These are phyloP conservation scores for Acacia crassicarpa DNA, from an alignment of 306 rosid genomes.

Conservation along the genomic window DNA sequence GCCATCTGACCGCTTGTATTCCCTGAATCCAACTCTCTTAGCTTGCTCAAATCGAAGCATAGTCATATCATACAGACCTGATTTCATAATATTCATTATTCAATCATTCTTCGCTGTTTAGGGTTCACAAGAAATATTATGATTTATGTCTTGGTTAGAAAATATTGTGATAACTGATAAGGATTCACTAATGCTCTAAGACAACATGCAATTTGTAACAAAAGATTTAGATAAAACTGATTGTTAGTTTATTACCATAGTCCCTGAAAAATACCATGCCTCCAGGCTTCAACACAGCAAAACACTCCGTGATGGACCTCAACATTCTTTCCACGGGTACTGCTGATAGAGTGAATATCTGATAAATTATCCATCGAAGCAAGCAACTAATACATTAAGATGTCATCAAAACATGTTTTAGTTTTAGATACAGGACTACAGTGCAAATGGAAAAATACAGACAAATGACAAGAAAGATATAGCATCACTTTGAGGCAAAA, in stretches of 20 bases:
- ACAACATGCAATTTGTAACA: background rate
- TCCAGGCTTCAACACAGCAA: slow-evolving; percentile 78
- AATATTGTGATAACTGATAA: background rate
- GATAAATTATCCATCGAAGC: slow-evolving; percentile 33
- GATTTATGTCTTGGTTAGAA: background rate
- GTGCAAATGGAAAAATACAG: slow-evolving; percentile 4
- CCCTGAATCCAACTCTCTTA: slow-evolving; percentile 19
- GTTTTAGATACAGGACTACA: background rate
- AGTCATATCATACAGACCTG: slow-evolving; percentile 97
- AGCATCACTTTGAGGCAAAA: slow-evolving; percentile 21
- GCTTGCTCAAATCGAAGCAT: slow-evolving; percentile 45
- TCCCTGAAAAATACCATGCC: slow-evolving; percentile 89
- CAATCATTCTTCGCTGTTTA: slow-evolving; percentile 26
- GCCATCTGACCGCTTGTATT: slow-evolving; percentile 38
- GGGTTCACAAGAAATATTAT: slow-evolving; percentile 13
- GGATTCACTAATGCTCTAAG: slow-evolving; percentile 3
- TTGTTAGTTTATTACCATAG: slow-evolving; percentile 60
- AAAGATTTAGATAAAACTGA: slow-evolving; percentile 2
- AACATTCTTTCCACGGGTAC: slow-evolving; percentile 72
- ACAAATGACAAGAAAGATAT: slow-evolving; percentile 23
- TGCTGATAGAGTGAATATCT: slow-evolving; percentile 94
- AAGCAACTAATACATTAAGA: slow-evolving; percentile 22
- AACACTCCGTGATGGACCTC: slow-evolving; percentile 68
- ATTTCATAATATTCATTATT: slow-evolving; percentile 17
- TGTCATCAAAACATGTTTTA: background rate